Conservation (phyloP, 1,284 basidiomycete genomes). For the Cryptococcus deneoformans region DNA sequence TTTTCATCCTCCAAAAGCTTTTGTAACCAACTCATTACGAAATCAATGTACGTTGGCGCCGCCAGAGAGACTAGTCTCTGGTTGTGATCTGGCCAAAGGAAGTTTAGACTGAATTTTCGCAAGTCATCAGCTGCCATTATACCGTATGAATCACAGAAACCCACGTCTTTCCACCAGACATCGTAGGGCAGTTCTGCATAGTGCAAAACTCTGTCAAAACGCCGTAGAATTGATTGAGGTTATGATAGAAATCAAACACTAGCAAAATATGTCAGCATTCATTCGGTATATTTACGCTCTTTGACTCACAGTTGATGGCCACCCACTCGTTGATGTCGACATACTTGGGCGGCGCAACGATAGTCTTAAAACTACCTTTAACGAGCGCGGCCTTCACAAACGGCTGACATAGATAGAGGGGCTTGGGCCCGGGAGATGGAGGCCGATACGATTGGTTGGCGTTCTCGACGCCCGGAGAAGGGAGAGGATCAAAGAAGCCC, state of each 20-base stretch:
- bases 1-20: constrained; percentile 89
- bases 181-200: constrained; percentile 79
- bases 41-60: constrained; percentile 97
- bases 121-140: not conserved
- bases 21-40: constrained; percentile 98
- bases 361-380: constrained; percentile 98
- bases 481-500: constrained; percentile 42
- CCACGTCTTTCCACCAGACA: constrained; percentile 87
- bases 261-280: not conserved
- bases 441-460: constrained; percentile 15
- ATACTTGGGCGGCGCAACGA: constrained; percentile 95
- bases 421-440: constrained; percentile 42
- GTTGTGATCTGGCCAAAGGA: constrained; percentile 97
- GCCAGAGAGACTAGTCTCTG: constrained; percentile 90
- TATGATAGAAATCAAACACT: constrained; percentile 97
- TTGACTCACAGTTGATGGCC: constrained; percentile 79
- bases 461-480: constrained; percentile 37
- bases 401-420: constrained; percentile 87
- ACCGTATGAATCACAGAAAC: constrained; percentile 29
- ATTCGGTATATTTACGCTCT: not conserved
- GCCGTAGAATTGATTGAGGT: constrained; percentile 96
- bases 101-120: constrained; percentile 68
- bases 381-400: constrained; percentile 97
- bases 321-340: constrained; percentile 99
- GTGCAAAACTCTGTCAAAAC: constrained; percentile 95